Evolutionary conservation across 225 moss, liverwort and hornwort species (phyloP).

Genomic region (Sphagnum contortum): DNA sequence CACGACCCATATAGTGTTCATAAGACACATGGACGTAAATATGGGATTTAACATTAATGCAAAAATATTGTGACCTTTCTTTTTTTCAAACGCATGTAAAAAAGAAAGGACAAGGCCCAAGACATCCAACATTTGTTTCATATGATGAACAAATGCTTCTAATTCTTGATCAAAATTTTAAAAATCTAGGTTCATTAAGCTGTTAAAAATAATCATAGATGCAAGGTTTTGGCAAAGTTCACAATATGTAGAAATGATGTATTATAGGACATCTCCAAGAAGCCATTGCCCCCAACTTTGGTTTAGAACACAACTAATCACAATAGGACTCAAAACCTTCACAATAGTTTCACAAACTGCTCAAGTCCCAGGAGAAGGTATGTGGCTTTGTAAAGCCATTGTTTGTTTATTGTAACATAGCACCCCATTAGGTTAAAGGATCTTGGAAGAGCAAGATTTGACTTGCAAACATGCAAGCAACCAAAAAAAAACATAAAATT

Average conservation of each 20-base stretch:
- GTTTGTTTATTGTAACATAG: background rate
- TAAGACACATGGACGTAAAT: background rate
- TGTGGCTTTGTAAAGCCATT: background rate
- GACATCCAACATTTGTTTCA: background rate
- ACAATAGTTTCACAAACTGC: background rate
- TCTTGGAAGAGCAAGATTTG: background rate
- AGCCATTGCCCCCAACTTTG: background rate
- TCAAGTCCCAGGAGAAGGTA: background rate
- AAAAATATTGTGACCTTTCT: background rate
- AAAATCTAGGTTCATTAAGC: background rate
- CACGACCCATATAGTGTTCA: background rate
- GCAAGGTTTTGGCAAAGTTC: background rate
- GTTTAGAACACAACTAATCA: background rate
- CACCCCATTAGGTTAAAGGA: background rate
- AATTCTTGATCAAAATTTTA: background rate
- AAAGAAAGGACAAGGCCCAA: background rate
- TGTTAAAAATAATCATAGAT: no score
- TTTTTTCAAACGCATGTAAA: background rate
- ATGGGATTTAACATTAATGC: background rate
- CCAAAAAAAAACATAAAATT: background rate
- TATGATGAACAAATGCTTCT: background rate
- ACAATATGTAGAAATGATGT: background rate
- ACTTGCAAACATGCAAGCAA: background rate
- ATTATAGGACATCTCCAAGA: background rate
- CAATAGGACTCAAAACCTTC: background rate